These are phyloP conservation scores for Macadamia integrifolia DNA, from an alignment of 164 flowering plant genomes.

Conservation along the genomic window DNA sequence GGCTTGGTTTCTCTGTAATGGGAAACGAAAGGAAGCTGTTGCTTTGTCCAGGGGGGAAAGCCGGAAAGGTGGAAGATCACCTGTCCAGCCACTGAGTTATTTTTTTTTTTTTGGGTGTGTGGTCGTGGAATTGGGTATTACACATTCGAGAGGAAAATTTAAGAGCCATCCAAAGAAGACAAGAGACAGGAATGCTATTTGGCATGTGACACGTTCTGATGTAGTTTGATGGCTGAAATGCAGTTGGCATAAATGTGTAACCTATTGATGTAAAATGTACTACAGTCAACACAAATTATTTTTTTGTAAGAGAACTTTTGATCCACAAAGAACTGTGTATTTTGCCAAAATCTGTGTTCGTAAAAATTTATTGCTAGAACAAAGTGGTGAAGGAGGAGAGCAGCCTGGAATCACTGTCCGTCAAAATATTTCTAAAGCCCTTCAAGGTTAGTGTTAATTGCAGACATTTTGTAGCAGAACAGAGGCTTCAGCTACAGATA, in stretches of 20 bases:
- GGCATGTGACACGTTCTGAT: not conserved
- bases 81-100: not conserved
- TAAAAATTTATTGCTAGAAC: no score
- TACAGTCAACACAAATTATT: no score
- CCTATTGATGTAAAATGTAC: not conserved
- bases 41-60: not conserved
- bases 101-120: not conserved
- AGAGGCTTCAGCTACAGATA: no score
- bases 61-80: not conserved
- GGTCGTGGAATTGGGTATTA: not conserved
- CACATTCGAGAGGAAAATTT: not conserved
- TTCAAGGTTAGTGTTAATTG: no score
- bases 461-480: no score
- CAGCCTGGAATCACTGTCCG: no score
- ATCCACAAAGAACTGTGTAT: no score
- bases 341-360: no score
- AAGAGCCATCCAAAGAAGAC: not conserved
- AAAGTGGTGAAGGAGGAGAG: no score
- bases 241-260: not conserved
- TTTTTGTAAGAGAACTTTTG: no score
- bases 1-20: not conserved
- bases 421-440: no score
- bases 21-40: not conserved
- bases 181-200: not conserved
- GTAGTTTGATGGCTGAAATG: no score